A percentile compares a stretch with the other conserved stretches of the same genome.
phyloP scores from a whole-genome alignment of 1,284 basidiomycete species.

The Chalciporus sp. region DNA sequence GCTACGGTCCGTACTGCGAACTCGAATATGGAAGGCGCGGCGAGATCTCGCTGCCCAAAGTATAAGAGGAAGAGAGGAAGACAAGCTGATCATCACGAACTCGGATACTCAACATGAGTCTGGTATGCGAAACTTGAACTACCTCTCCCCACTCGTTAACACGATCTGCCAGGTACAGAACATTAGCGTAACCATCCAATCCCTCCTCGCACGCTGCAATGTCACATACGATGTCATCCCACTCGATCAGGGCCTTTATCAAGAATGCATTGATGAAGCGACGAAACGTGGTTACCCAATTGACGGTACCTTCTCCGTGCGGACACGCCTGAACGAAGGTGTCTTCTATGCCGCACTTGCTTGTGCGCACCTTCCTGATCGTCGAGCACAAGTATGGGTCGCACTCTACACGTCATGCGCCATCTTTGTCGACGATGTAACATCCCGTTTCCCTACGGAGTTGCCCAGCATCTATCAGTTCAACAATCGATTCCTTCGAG shows the following conservation, averaged over 20 bases:
- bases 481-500: constrained; percentile 28
- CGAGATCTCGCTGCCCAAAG: neutral
- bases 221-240: constrained; percentile 18
- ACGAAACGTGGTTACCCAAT: constrained; percentile 19
- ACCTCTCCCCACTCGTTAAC: neutral
- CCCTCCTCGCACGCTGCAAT: constrained; percentile 18
- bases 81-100: neutral
- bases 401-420: constrained; percentile 34
- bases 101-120: constrained; percentile 12
- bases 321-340: constrained; percentile 16
- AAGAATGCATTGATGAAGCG: constrained; percentile 22
- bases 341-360: constrained; percentile 21
- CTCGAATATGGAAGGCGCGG: neutral
- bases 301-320: constrained; percentile 13
- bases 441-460: constrained; percentile 14
- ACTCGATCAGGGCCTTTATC: constrained; percentile 14
- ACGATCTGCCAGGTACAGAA: constrained; percentile 9
- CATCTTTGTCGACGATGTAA: constrained; percentile 35
- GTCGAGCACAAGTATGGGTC: constrained; percentile 27
- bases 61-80: constrained; percentile 14
- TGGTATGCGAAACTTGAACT: constrained; percentile 5
- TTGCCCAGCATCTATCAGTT: constrained; percentile 27
- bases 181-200: constrained; percentile 14
- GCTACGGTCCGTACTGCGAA: neutral
- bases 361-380: constrained; percentile 14